These are phyloP conservation scores for Amyloporia xantha DNA, from an alignment of 768 basidiomycete genomes.

Conservation along the genomic window DNA sequence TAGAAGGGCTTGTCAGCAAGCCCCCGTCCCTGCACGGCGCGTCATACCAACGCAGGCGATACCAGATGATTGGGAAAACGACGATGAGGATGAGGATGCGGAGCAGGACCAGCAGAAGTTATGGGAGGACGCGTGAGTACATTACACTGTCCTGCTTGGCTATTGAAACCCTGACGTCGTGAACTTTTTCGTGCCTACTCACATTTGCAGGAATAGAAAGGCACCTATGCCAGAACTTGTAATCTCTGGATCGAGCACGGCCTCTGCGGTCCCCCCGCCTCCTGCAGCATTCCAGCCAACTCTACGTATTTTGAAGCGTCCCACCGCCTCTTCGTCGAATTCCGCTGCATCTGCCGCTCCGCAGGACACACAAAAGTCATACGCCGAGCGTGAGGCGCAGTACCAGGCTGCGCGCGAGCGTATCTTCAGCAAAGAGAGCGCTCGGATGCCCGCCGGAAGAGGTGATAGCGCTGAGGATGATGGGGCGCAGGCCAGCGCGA, in stretches of 20 bases:
- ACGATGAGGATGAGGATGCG: conserved; percentile 38
- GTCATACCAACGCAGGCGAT: not conserved
- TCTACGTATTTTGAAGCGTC: conserved; percentile 70
- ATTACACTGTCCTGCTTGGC: conserved; percentile 1
- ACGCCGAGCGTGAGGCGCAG: conserved; percentile 63
- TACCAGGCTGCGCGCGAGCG: conserved; percentile 70
- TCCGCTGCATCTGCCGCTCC: conserved; percentile 11
- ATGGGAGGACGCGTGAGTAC: conserved; percentile 67
- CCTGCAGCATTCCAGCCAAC: conserved; percentile 52
- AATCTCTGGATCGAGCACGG: conserved; percentile 32
- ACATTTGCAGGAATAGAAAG: conserved; percentile 44
- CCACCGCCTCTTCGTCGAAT: conserved; percentile 28
- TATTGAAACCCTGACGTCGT: conserved; percentile 10
- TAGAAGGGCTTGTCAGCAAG: not conserved
- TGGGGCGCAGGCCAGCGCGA: not conserved
- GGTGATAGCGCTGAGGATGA: not conserved
- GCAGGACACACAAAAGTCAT: conserved; percentile 27
- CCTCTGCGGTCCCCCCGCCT: conserved; percentile 36
- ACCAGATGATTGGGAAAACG: conserved; percentile 44
- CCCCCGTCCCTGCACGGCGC: not conserved
- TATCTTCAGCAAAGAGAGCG: conserved; percentile 43
- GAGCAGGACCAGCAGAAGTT: conserved; percentile 45
- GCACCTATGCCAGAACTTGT: conserved; percentile 64
- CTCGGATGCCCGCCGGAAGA: not conserved
- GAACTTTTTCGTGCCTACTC: conserved; percentile 3